Conservation (phyloP, 1,284 basidiomycete genomes). For the Trichosporon sp. region DNA sequence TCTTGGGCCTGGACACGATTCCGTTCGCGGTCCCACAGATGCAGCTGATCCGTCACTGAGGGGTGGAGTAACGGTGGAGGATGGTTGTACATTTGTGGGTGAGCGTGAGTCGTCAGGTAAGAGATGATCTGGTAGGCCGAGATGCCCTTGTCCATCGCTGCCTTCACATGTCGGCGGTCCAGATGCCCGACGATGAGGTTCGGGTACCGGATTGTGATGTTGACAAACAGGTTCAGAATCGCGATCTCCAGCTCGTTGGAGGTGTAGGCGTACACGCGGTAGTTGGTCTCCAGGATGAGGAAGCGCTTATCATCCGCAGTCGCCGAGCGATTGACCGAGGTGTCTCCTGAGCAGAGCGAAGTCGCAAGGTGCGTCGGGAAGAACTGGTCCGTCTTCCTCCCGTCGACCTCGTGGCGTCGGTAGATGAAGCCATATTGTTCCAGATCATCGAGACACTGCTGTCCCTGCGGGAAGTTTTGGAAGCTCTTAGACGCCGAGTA, state of each 20-base stretch:
- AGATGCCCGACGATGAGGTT: conserved; percentile 94
- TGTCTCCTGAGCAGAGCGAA: conserved; percentile 62
- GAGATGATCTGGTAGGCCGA: conserved; percentile 96
- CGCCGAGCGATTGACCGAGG: conserved; percentile 59
- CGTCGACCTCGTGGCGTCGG: conserved; percentile 54
- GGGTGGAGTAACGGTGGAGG: conserved; percentile 46
- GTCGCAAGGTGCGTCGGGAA: conserved; percentile 95
- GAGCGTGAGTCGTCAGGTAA: conserved; percentile 89
- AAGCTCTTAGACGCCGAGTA: conserved; percentile 82
- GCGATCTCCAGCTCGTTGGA: conserved; percentile 95
- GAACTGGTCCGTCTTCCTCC: conserved; percentile 59
- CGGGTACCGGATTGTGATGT: conserved; percentile 87
- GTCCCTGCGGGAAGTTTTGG: conserved; percentile 55
- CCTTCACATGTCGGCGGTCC: conserved; percentile 90
- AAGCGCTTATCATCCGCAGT: conserved; percentile 65
- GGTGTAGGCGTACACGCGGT: conserved; percentile 96
- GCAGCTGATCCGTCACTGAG: conserved; percentile 92
- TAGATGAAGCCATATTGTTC: conserved; percentile 93
- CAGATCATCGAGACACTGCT: conserved; percentile 73
- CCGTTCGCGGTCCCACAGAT: conserved; percentile 95
- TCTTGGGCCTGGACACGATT: conserved; percentile 83
- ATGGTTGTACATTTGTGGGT: conserved; percentile 95
- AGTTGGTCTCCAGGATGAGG: conserved; percentile 97
- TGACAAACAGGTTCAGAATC: conserved; percentile 89
- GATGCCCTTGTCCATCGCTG: conserved; percentile 89